A percentile compares a stretch with the other conserved stretches of the same genome.
Conservation (phyloP, 108 stramenopile genomes). For the Fragilaria crotonensis region DNA sequence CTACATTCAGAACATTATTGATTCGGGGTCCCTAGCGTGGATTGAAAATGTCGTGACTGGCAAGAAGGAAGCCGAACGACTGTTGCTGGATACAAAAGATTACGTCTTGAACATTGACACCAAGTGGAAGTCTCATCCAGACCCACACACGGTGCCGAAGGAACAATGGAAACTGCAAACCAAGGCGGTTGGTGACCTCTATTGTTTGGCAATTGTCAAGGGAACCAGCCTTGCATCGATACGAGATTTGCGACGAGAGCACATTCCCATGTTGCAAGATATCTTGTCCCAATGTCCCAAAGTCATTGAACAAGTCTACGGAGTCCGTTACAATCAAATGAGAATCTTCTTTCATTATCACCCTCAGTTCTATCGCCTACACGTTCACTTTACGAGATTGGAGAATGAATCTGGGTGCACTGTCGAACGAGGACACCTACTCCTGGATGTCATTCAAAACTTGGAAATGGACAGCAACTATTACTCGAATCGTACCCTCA, state of each 20-base stretch:
- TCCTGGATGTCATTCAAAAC: slow-evolving; percentile 69
- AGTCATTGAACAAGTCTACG: slow-evolving; percentile 50
- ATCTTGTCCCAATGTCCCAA: slow-evolving; percentile 34
- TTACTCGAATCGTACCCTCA: slow-evolving; percentile 51
- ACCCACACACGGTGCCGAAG: slow-evolving; percentile 26
- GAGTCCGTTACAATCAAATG: slow-evolving; percentile 46
- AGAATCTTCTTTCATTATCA: slow-evolving; percentile 66
- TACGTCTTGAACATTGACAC: slow-evolving; percentile 72
- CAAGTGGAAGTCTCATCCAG: slow-evolving; percentile 63
- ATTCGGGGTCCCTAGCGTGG: slow-evolving; percentile 39
- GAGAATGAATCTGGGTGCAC: slow-evolving; percentile 52
- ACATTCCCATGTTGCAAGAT: slow-evolving; percentile 46
- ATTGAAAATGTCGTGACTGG: slow-evolving; percentile 33
- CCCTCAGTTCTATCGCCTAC: slow-evolving; percentile 74
- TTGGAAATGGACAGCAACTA: slow-evolving; percentile 46
- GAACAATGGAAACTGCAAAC: slow-evolving; percentile 26
- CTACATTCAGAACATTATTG: slow-evolving; percentile 36
- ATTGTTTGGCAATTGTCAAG: slow-evolving; percentile 62
- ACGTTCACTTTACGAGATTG: slow-evolving; percentile 66
- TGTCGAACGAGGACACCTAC: slow-evolving; percentile 54
- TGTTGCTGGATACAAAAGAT: slow-evolving; percentile 41
- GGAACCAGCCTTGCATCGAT: slow-evolving; percentile 32
- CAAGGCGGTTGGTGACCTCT: slow-evolving; percentile 33
- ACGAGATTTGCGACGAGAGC: slow-evolving; percentile 43
- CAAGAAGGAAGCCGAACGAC: slow-evolving; percentile 57